Percentiles rank a stretch among this genome's conserved stretches.
Conservation (phyloP, 257 asterid genomes). For the Rauvolfia tetraphylla region DNA sequence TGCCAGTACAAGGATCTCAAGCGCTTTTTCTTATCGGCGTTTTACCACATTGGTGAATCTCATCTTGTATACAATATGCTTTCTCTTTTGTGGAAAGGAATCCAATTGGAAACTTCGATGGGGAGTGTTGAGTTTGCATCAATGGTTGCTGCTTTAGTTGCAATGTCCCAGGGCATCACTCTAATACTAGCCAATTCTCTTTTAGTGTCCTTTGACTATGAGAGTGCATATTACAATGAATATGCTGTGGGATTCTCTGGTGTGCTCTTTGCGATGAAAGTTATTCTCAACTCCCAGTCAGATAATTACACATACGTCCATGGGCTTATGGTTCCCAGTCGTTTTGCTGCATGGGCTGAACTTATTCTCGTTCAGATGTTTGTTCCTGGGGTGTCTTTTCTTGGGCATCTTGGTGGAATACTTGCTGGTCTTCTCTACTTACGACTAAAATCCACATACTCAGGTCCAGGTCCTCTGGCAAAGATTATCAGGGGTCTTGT, state of each 20-base stretch:
- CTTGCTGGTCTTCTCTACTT: constrained; percentile 75
- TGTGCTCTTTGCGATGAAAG: constrained; percentile 96
- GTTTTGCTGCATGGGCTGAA: constrained; percentile 96
- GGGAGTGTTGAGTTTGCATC: constrained; percentile 72
- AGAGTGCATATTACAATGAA: constrained; percentile 64
- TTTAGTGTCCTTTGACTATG: constrained; percentile 50
- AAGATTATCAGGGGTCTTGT: constrained; percentile 38
- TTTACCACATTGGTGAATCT: constrained; percentile 75
- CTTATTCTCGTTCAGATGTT: constrained; percentile 79
- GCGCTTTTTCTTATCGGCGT: constrained; percentile 72
- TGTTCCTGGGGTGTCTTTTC: constrained; percentile 86
- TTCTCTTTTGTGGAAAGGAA: constrained; percentile 92
- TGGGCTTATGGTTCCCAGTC: constrained; percentile 72
- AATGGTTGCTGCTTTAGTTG: constrained; percentile 66
- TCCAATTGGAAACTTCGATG: constrained; percentile 69
- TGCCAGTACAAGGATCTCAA: constrained; percentile 75
- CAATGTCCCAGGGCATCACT: constrained; percentile 84
- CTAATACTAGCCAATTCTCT: constrained; percentile 64
- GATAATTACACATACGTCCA: constrained; percentile 62
- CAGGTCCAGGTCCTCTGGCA: constrained; percentile 46
- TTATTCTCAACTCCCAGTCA: constrained; percentile 60
- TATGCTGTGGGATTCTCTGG: constrained; percentile 89
- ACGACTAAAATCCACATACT: constrained; percentile 31
- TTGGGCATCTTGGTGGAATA: constrained; percentile 88
- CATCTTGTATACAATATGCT: constrained; percentile 90